Base-by-base conservation (phyloP, 2,329 filamentous ascomycete genomes). In the Fusarium sp. region DNA sequence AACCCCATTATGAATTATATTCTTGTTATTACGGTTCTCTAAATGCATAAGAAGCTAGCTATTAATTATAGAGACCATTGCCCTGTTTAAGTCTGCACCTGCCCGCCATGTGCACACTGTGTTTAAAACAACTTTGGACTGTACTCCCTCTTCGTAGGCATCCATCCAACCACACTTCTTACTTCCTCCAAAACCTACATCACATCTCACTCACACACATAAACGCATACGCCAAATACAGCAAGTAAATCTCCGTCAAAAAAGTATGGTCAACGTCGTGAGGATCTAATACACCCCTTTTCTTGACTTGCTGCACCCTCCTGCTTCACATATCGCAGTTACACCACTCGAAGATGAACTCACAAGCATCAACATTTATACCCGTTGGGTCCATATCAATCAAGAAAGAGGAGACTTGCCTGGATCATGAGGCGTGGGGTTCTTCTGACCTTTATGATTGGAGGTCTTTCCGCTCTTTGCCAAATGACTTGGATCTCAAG, bases 351-450 rank as follows among this genome's bases (percentile, higher is more conserved):
- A 24, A 51, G 26, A 73, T 73, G 76, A 67, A 52, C 57, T 35
- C 56, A 44, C 44, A 56, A 51, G 24, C 35, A 41, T 51, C 68
- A 35, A 50, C 68, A 37, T 82, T 81, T 62, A 80, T 84, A 52
- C 81, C 82, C 2, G 74, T 75, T 20, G 83, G 83, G 49, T 81
- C 78, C 59, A 65, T 84, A 3, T 61, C 67, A 17, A 65, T 83
- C 47, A 56, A 64, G 2, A 60, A 48, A 26, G 64, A 73, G 6
- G 70, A 75, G 7, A 43, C n/a, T 17, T 22, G 46, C 13, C n/a
- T 68, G 32, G 39, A 30, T 6, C 33, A 52, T 11, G 70, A 74
- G 17, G 24, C 51, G 6, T 72, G 69, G 70, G 11, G 26, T 2
- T 43, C 53, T 13, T 53, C 55, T 22, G 47, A 58, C 22, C 47